phyloP scores from a whole-genome alignment of 441 rosid species.

The Corymbia citriodora region DNA sequence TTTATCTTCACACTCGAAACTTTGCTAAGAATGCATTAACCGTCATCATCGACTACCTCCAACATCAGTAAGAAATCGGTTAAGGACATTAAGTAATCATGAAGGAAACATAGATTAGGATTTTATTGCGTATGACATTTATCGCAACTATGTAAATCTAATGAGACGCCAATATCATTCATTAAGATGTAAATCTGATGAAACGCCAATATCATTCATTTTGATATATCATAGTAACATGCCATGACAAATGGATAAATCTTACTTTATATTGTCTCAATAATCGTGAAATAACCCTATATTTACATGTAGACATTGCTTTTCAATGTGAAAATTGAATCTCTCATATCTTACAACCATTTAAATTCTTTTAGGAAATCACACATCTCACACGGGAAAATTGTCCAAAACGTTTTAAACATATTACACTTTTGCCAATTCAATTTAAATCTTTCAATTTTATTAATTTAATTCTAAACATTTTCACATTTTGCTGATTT shows the following conservation, averaged over 20 bases:
- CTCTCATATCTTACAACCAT: neutral
- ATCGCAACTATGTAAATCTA: neutral
- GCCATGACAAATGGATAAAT: neutral
- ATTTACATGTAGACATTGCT: neutral
- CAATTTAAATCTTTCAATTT: no score
- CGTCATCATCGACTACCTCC: neutral
- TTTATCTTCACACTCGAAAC: neutral
- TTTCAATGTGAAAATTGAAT: neutral
- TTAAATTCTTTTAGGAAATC: neutral
- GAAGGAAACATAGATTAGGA: neutral
- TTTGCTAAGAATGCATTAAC: neutral
- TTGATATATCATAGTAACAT: neutral
- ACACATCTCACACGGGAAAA: neutral
- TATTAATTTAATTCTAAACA: no score
- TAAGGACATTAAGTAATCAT: neutral
- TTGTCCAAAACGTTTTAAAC: neutral
- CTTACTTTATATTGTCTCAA: neutral
- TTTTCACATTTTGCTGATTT: no score
- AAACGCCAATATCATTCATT: neutral
- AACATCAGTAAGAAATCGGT: neutral
- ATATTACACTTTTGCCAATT: no score
- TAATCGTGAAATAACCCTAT: neutral
- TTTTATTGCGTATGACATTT: neutral
- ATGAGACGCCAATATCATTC: neutral
- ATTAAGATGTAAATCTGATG: neutral